Evolutionary conservation across 2,329 filamentous ascomycete species (phyloP).

Genomic region (Gaeumannomyces sp.): DNA sequence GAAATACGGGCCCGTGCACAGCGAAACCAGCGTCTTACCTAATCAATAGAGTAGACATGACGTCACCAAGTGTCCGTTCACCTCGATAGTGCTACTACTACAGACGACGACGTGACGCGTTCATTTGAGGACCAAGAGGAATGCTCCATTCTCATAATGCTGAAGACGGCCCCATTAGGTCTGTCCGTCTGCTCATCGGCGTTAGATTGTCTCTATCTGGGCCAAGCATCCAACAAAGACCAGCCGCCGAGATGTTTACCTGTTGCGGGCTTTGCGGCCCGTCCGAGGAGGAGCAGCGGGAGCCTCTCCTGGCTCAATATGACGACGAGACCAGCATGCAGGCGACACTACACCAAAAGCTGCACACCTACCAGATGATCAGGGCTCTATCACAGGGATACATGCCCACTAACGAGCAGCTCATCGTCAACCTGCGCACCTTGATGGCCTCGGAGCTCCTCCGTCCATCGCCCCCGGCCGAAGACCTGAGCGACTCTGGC

Average conservation of each 20-base stretch:
- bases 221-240: neutral
- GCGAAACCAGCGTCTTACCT: no score
- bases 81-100: neutral
- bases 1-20: neutral
- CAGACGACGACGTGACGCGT: neutral
- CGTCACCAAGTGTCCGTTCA: neutral
- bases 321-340: conserved; percentile 75
- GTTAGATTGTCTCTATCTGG: neutral
- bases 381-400: conserved; percentile 75
- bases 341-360: conserved; percentile 74
- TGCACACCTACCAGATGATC: conserved; percentile 90
- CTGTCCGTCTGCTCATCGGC: neutral
- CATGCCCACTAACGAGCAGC: conserved; percentile 87
- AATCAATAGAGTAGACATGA: neutral
- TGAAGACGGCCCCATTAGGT: neutral
- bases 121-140: neutral
- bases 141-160: neutral
- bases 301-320: conserved; percentile 79
- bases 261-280: conserved; percentile 12
- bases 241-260: conserved; percentile 5
- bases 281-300: conserved; percentile 32
- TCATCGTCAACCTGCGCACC: conserved; percentile 71
- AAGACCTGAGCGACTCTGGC: conserved; percentile 72
- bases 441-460: conserved; percentile 72
- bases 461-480: conserved; percentile 51